These are phyloP conservation scores for Brassica rapa DNA, from an alignment of 345 rosid species.

Conservation along the genomic window DNA sequence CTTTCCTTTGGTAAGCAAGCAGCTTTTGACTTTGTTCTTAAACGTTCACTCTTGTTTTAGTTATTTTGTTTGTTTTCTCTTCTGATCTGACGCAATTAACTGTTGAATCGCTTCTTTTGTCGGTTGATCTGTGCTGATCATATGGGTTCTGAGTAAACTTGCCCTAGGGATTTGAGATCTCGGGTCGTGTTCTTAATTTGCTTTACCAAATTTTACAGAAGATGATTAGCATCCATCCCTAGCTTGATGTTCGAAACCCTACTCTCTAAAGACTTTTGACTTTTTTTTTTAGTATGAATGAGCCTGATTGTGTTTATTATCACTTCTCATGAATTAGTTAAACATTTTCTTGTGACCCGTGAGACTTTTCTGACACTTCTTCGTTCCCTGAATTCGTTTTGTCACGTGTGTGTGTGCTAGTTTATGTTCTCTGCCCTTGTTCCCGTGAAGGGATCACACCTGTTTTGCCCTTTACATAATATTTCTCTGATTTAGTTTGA, in stretches of 20 bases:
- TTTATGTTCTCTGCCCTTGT: background rate
- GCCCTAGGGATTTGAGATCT: slow-evolving; percentile 16
- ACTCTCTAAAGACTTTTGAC: background rate
- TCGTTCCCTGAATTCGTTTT: background rate
- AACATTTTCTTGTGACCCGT: background rate
- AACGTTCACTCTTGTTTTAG: slow-evolving; percentile 1
- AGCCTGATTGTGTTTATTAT: background rate
- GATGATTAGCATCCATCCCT: background rate
- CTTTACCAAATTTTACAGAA: background rate
- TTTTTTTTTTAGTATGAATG: background rate
- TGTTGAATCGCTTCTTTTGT: slow-evolving; percentile 16
- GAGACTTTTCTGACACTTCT: background rate
- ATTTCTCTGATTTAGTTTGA: slow-evolving; percentile 6
- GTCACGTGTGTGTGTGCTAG: background rate
- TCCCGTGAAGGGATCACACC: background rate
- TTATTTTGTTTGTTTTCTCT: background rate
- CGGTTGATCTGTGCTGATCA: background rate
- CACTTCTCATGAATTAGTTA: background rate
- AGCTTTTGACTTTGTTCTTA: slow-evolving; percentile 28
- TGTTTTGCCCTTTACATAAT: background rate
- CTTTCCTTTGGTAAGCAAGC: background rate
- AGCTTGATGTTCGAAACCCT: background rate
- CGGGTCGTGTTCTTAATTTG: slow-evolving; percentile 16
- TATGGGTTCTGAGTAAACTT: background rate
- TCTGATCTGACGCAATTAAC: slow-evolving; percentile 7